phyloP scores from a whole-genome alignment of 176 grass and related monocot genomes.

The Oryza rufipogon region DNA sequence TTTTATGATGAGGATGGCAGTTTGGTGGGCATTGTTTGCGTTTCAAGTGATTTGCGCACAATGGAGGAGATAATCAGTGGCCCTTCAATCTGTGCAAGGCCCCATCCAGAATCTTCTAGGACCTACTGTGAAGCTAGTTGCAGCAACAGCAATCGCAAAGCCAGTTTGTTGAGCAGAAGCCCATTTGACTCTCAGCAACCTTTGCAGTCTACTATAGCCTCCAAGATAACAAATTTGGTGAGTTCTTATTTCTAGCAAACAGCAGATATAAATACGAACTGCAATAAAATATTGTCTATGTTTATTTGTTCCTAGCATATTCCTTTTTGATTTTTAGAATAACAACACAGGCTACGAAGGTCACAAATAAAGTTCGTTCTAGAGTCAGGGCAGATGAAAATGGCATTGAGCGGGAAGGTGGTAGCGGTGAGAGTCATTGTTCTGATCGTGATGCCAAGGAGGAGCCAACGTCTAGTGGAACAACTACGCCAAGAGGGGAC shows the following conservation, averaged over 20 bases:
- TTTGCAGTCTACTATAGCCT: constrained; percentile 76
- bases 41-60: constrained; percentile 68
- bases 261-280: not conserved
- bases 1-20: constrained; percentile 90
- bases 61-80: constrained; percentile 60
- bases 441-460: constrained; percentile 72
- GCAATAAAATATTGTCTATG: constrained; percentile 23
- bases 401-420: constrained; percentile 61
- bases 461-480: constrained; percentile 61
- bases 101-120: constrained; percentile 38
- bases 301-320: constrained; percentile 46
- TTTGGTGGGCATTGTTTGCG: constrained; percentile 85
- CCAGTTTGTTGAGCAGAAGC: constrained; percentile 55
- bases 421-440: constrained; percentile 53
- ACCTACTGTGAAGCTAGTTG: constrained; percentile 45
- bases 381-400: constrained; percentile 66
- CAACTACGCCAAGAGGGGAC: constrained; percentile 67
- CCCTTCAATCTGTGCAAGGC: constrained; percentile 57
- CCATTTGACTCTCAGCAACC: constrained; percentile 62
- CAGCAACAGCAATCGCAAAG: constrained; percentile 49
- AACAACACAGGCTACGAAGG: constrained; percentile 86
- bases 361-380: constrained; percentile 97
- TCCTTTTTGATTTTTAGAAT: constrained; percentile 73
- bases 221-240: constrained; percentile 91
- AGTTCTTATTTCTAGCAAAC: constrained; percentile 46